Base-by-base conservation (phyloP, 805 yeast species). In the Starmerella tilneyi region DNA sequence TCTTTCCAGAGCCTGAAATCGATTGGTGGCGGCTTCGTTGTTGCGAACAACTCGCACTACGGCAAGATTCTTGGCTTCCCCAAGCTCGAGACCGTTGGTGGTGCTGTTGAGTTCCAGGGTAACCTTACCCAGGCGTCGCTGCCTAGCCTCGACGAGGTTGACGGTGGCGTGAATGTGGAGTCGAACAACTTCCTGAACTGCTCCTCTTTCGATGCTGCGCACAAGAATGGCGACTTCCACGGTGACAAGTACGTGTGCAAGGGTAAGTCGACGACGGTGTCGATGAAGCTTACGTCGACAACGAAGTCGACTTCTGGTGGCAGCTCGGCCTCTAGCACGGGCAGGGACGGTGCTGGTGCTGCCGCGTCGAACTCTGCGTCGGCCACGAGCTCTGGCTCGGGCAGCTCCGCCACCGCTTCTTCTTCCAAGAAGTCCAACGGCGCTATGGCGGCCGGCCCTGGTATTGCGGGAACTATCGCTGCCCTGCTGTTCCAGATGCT, bases 11-110 rank as follows among this genome's bases (percentile, higher is more conserved):
- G 73, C 63, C 76, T 92, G 67, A 71, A 78, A 51, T 54, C 74
- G 41, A 71, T 92, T 59, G 94, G 89, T 65, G 97, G 98, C 76
- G 98, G 96, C 67, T 83, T 92, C 66, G 79, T 75, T 59, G 71
- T 92, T 62, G 77, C 83, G 53, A 84, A 86, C 78, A 92, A 92
- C 81, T 69, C 84, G 54, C 66, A 73, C 45, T 78, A 89, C 63
- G 65, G 63, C 41, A 58, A 72, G 47, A 71, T 89, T 62, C 71
- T 71, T 48, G 89, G 85, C 63, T 84, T 92, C 77, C 78, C 79
- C 57, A 62, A 72, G 54, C 73, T 92, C 60, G 67, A 72, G 63
- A 66, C 82, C 49, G 76, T 89, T 59, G 84, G 82, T 63, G 97
- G 98, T 75, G 92, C 97, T 58, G 77, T 89, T 55, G 72, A 72